These are phyloP conservation scores for Cairneyella variabilis DNA, from an alignment of 495 filamentous ascomycete genomes.

Conservation along the genomic window DNA sequence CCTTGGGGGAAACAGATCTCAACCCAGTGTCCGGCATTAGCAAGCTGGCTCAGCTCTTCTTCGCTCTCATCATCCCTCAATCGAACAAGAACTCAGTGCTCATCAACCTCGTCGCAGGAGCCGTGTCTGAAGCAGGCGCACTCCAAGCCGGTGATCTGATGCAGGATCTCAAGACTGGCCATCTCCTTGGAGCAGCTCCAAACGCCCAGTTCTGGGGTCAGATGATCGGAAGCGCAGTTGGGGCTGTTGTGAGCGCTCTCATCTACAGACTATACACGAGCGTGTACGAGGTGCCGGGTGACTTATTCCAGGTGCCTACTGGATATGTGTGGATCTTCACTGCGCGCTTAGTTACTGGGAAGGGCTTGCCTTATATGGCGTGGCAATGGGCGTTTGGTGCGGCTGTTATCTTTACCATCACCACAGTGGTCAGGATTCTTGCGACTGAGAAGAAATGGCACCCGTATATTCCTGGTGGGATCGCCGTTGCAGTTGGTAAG, in stretches of 20 bases:
- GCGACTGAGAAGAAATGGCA: conserved; percentile 46
- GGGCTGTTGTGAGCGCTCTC: conserved; percentile 78
- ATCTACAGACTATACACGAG: conserved; percentile 90
- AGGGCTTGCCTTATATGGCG: conserved; percentile 81
- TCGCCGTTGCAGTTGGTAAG: conserved; percentile 85
- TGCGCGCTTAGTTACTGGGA: conserved; percentile 86
- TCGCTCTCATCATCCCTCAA: conserved; percentile 80
- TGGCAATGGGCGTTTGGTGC: conserved; percentile 70
- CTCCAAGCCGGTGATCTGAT: conserved; percentile 96
- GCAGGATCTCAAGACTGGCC: conserved; percentile 97
- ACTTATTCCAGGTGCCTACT: conserved; percentile 89
- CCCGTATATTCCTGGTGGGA: conserved; percentile 77
- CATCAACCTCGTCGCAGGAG: conserved; percentile 94
- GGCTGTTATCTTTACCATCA: conserved; percentile 62
- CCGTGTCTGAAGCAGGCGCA: conserved; percentile 81
- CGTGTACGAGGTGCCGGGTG: conserved; percentile 83
- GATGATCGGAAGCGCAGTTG: conserved; percentile 84
- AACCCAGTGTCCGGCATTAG: conserved; percentile 96
- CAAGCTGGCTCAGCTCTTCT: conserved; percentile 94
- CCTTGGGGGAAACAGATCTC: conserved; percentile 91
- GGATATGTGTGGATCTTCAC: conserved; percentile 97
- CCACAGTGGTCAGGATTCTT: conserved; percentile 64
- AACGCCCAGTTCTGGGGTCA: conserved; percentile 97
- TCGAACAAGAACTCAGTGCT: conserved; percentile 74
- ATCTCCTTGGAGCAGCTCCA: conserved; percentile 85